Evolutionary conservation across 441 rosid genomes (phyloP).

Genomic region (Kokia cookei): DNA sequence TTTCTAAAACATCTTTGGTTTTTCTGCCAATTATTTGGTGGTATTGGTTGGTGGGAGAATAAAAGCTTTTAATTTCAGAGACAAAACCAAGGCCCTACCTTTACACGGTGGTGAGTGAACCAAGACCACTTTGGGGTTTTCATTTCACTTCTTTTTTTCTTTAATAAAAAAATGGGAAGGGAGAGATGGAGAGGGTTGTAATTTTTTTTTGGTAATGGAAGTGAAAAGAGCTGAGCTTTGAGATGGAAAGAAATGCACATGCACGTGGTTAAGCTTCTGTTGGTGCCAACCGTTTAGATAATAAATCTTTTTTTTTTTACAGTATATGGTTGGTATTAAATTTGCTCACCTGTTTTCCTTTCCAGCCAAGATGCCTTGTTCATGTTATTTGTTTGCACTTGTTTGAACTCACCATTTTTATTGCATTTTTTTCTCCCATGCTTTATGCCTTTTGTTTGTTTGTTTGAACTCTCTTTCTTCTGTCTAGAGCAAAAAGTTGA

Average conservation of each 20-base stretch:
- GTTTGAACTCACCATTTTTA: slow-evolving; percentile 16
- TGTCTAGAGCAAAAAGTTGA: slow-evolving; percentile 2
- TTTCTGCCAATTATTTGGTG: slow-evolving; percentile 17
- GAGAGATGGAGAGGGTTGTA: not conserved
- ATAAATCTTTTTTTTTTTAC: not conserved
- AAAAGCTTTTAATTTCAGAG: slow-evolving; percentile 42
- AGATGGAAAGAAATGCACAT: slow-evolving; percentile 17
- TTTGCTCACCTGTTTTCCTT: slow-evolving; percentile 48
- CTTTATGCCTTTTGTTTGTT: slow-evolving; percentile 12
- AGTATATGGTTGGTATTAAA: slow-evolving; percentile 17
- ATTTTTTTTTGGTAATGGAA: not conserved
- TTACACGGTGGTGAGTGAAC: slow-evolving; percentile 16
- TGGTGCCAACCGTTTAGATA: slow-evolving; percentile 26
- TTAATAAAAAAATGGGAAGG: too few species aligned
- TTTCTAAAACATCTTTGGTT: not conserved
- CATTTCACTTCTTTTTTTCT: not conserved
- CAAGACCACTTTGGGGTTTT: slow-evolving; percentile 12
- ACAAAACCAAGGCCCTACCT: slow-evolving; percentile 33
- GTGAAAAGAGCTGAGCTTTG: not conserved
- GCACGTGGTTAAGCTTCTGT: slow-evolving; percentile 67
- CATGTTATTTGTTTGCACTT: slow-evolving; percentile 6
- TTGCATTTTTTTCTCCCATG: slow-evolving; percentile 7
- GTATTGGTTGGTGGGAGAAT: slow-evolving; percentile 60
- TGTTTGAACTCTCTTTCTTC: slow-evolving; percentile 8
- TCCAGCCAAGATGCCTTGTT: slow-evolving; percentile 52